Evolutionary conservation across 106 monocot species (phyloP).

Genomic region (Platanthera guangdongensis): DNA sequence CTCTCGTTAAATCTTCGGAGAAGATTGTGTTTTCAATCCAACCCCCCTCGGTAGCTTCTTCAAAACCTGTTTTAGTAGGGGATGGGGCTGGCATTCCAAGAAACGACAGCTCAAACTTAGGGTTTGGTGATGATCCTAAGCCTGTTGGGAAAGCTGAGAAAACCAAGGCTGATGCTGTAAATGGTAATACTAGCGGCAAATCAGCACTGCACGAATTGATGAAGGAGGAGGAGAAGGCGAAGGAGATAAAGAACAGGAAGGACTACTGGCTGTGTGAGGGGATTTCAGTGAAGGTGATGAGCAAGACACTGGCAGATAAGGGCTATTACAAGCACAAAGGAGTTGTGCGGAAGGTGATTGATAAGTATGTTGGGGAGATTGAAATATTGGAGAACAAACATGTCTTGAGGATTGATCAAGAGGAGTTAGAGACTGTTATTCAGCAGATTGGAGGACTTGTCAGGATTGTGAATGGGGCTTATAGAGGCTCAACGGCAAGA

Average conservation of each 20-base stretch:
- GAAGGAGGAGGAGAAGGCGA: conserved; percentile 89
- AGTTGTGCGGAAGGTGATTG: conserved; percentile 60
- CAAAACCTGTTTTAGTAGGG: conserved; percentile 12
- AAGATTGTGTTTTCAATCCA: conserved; percentile 40
- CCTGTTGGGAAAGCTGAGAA: conserved; percentile 25
- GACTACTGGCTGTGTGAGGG: conserved; percentile 91
- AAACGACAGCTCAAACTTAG: conserved; percentile 21
- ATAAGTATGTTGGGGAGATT: conserved; percentile 84
- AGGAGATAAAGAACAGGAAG: conserved; percentile 83
- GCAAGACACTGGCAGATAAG: conserved; percentile 67
- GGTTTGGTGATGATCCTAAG: conserved; percentile 36
- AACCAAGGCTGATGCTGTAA: conserved; percentile 6
- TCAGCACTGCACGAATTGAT: conserved; percentile 72
- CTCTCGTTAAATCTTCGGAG: neutral
- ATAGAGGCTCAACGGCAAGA: conserved; percentile 68
- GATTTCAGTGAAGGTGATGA: conserved; percentile 92
- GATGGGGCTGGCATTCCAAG: neutral
- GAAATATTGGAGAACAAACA: conserved; percentile 90
- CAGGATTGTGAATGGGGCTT: conserved; percentile 88
- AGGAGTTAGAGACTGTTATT: conserved; percentile 91
- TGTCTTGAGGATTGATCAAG: conserved; percentile 75
- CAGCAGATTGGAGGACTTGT: conserved; percentile 92
- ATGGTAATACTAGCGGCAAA: neutral
- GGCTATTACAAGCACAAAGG: conserved; percentile 98
- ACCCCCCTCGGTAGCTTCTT: conserved; percentile 3